A percentile compares a stretch with the other conserved stretches of the same genome.
These are phyloP conservation scores for Pseudogymnoascus sp. DNA, from an alignment of 2,329 filamentous ascomycete species.

Conservation along the genomic window DNA sequence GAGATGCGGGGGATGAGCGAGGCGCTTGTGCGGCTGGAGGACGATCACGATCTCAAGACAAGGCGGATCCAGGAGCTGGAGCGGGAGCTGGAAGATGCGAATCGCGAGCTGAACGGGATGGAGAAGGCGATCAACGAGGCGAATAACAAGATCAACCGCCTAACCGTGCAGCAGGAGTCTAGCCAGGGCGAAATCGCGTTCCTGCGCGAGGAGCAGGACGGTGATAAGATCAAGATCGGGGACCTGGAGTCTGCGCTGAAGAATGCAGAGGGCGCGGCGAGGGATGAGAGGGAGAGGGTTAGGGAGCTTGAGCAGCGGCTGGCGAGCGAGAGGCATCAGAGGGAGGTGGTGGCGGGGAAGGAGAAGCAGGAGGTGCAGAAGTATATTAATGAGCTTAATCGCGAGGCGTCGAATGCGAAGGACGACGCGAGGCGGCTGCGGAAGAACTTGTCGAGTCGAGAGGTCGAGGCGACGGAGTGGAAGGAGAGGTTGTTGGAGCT, in stretches of 20 bases:
- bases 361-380: conserved; percentile 95
- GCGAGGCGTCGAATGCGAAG: conserved; percentile 71
- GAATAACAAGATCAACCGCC: conserved; percentile 78
- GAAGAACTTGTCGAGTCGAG: conserved; percentile 73
- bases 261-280: conserved; percentile 68
- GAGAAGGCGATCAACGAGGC: conserved; percentile 78
- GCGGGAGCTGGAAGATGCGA: conserved; percentile 73
- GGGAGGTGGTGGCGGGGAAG: conserved; percentile 75
- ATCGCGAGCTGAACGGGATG: conserved; percentile 77
- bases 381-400: conserved; percentile 85
- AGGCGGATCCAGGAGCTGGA: conserved; percentile 77
- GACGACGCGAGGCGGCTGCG: conserved; percentile 78
- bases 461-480: conserved; percentile 85
- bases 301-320: conserved; percentile 69
- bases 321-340: conserved; percentile 72
- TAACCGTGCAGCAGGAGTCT: conserved; percentile 87
- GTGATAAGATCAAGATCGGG: conserved; percentile 95
- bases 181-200: conserved; percentile 91
- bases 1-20: conserved; percentile 93
- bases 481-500: conserved; percentile 85
- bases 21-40: conserved; percentile 76
- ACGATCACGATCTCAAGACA: conserved; percentile 74
- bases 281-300: conserved; percentile 73
- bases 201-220: conserved; percentile 91
- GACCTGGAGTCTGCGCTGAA: conserved; percentile 81